phyloP scores from a whole-genome alignment of 2,329 filamentous ascomycete species.

The Epichloe brachyelytri region DNA sequence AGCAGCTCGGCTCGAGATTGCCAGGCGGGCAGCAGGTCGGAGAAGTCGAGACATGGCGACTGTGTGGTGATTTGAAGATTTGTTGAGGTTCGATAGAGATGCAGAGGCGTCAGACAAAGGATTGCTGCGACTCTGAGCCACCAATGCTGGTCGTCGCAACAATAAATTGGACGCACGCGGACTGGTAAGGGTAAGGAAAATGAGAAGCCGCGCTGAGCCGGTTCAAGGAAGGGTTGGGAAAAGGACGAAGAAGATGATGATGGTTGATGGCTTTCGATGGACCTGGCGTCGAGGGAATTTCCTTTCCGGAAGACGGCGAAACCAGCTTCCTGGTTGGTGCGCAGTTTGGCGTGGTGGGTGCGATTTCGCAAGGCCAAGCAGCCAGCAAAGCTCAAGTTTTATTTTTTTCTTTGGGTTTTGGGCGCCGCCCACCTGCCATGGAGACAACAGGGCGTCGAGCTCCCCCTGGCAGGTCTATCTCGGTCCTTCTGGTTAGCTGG shows the following conservation, averaged over 20 bases:
- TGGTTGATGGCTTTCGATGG: conserved; percentile 6
- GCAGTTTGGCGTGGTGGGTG: background rate
- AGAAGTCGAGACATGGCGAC: conserved; percentile 37
- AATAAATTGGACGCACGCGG: background rate
- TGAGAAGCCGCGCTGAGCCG: background rate
- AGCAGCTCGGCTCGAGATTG: conserved; percentile 28
- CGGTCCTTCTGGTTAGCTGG: too few relatives aligned
- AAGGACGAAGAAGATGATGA: conserved; percentile 4
- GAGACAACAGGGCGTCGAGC: too few relatives aligned
- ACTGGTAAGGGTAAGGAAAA: background rate
- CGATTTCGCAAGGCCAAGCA: conserved; percentile 1
- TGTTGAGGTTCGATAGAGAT: conserved; percentile 5
- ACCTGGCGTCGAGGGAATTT: conserved; percentile 9
- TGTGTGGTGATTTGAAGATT: conserved; percentile 4
- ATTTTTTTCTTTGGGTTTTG: conserved; percentile 8
- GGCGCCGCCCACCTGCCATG: too few relatives aligned
- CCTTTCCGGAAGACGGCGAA: conserved; percentile 10
- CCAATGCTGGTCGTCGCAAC: conserved; percentile 8
- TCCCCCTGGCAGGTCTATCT: too few relatives aligned
- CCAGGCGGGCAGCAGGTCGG: conserved; percentile 36
- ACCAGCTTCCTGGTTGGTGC: conserved; percentile 8
- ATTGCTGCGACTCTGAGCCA: conserved; percentile 6
- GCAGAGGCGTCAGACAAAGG: background rate
- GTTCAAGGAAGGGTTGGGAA: background rate
- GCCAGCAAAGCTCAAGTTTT: conserved; percentile 5